Percentiles rank a stretch among this genome's conserved stretches.
Conservation (phyloP, 1,139 yeast species). For the Suhomyces yuchorum region DNA sequence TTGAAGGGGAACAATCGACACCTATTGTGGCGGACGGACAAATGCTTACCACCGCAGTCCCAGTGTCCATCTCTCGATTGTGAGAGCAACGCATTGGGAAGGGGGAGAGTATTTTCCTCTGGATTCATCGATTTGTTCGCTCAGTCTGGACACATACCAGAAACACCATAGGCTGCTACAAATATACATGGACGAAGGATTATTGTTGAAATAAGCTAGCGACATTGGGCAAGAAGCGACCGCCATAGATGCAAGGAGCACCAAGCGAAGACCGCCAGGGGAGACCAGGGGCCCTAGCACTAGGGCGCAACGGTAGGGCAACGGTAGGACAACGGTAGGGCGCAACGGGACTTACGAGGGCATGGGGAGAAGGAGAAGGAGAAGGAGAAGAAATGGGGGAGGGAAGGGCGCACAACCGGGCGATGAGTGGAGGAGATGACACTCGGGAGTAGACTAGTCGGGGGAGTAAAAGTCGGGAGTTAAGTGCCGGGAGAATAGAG, state of each 20-base stretch:
- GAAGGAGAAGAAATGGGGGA: too few relatives aligned
- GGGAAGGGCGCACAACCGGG: too few relatives aligned
- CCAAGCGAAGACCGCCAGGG: not conserved
- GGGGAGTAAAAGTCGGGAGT: too few relatives aligned
- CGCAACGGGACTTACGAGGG: too few relatives aligned
- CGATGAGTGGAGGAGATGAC: too few relatives aligned
- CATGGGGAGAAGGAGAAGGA: too few relatives aligned
- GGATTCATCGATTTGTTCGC: slow-evolving; percentile 6
- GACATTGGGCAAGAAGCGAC: not conserved
- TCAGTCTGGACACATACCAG: slow-evolving; percentile 2
- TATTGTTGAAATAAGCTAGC: slow-evolving; percentile 6
- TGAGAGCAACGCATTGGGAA: not conserved
- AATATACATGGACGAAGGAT: not conserved
- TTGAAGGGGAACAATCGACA: not conserved
- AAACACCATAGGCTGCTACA: not conserved
- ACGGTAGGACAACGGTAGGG: not conserved
- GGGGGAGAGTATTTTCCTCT: not conserved
- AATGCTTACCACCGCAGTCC: slow-evolving; percentile 1
- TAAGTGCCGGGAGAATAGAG: too few relatives aligned
- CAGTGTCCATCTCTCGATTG: not conserved
- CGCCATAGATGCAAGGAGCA: not conserved
- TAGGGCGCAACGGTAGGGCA: too few relatives aligned
- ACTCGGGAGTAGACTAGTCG: too few relatives aligned
- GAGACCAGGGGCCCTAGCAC: not conserved
- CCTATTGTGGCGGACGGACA: slow-evolving; percentile 1